These are phyloP conservation scores for Rhizomucor miehei DNA, from an alignment of 371 early-diverging fungal genomes.

Conservation along the genomic window DNA sequence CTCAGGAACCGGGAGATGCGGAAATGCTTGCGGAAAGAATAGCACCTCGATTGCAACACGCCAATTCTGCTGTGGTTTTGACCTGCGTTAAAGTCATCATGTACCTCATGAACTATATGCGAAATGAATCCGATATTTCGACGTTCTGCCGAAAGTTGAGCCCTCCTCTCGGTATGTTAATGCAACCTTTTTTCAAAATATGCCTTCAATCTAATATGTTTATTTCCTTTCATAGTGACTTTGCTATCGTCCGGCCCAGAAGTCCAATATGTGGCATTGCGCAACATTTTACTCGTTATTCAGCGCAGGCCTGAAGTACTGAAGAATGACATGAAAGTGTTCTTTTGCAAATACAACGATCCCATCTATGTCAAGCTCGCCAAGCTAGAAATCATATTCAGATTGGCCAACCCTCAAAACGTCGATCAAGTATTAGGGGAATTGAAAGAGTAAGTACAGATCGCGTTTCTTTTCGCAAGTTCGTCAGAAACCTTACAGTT, in stretches of 20 bases:
- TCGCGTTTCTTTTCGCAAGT: no score
- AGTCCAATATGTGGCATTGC: constrained; percentile 94
- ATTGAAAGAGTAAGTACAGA: constrained; percentile 73
- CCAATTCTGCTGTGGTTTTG: constrained; percentile 94
- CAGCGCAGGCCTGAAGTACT: constrained; percentile 91
- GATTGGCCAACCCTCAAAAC: constrained; percentile 79
- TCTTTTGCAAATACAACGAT: constrained; percentile 99
- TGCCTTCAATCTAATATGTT: neutral
- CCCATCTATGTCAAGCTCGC: constrained; percentile 97
- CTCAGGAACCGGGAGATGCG: constrained; percentile 83
- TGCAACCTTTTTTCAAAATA: neutral
- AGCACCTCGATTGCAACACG: constrained; percentile 91
- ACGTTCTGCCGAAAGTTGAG: constrained; percentile 46
- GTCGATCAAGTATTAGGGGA: constrained; percentile 91
- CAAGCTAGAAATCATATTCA: constrained; percentile 94
- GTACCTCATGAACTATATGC: constrained; percentile 89
- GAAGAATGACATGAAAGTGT: constrained; percentile 88
- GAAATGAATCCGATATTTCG: constrained; percentile 65
- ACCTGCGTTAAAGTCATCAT: constrained; percentile 86
- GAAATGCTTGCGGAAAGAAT: constrained; percentile 86
- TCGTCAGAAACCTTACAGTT: neutral
- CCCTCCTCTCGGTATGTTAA: constrained; percentile 18
- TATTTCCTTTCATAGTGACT: constrained; percentile 61
- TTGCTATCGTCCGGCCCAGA: constrained; percentile 87
- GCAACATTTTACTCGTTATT: constrained; percentile 93